Base-by-base conservation (phyloP, 208 protist species). In the Naegleria lovaniensis region DNA sequence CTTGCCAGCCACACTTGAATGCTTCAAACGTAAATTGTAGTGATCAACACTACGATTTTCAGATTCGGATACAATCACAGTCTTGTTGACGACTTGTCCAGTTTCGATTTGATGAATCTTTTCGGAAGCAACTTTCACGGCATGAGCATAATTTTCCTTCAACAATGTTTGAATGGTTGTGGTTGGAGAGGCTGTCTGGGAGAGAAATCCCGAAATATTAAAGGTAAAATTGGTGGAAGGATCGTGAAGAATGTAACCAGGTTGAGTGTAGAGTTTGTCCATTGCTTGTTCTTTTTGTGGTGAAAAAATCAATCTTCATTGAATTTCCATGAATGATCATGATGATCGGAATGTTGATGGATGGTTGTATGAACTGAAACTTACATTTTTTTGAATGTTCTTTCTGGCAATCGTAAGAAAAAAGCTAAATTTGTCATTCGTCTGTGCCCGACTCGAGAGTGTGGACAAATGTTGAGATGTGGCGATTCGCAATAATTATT, bases 11-110 rank as follows among this genome's bases (percentile, higher is more conserved):
- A 94, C 92, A 25, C 33, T 0, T 19, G 90, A 79, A 9, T 85
- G 0, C 38, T 55, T 51, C 40, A 90, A 58, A n/a, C 93, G 25
- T 29, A 92, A 83, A 85, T 93, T 94, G 41, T 92, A 94, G 38
- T 94, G 93, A 85, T 94, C 93, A 39, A 94, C 93, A 22, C 40
- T 0, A 16, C 93, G 51, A 48, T 93, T 90, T 87, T 94, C 93
- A 11, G 90, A 83, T 89, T 93, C 93, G 5, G 59, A 6, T 41
- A 40, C 19, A 40, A 43, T 83, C 16, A 25, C 51, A 29, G 83
- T 87, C 13, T n/a, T 75, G 58, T 90, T 87, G 0, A 90, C 89
- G 41, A 89, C 59, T 39, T 52, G 0, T 38, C 85, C 85, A 29
- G 16, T 41, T 19, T 89, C 85, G 67, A 89, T 89, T 22, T 67